phyloP scores from a whole-genome alignment of 108 stramenopile species.

The Cyclostephanos tholiformis region DNA sequence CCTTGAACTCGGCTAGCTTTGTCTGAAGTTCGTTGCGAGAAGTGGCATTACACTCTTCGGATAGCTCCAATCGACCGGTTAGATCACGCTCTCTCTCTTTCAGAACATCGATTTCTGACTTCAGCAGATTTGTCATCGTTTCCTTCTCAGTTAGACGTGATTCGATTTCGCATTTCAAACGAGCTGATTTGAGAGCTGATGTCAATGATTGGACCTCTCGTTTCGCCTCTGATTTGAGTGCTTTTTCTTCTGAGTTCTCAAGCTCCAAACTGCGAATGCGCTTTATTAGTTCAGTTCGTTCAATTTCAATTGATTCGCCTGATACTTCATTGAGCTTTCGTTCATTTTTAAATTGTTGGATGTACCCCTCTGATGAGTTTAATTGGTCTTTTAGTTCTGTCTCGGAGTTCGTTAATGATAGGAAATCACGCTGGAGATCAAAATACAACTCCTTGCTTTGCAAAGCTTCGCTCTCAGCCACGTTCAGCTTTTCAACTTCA shows the following conservation, averaged over 20 bases:
- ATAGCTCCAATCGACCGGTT: neutral
- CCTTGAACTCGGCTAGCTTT: neutral
- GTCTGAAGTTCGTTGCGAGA: neutral
- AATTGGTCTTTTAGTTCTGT: neutral
- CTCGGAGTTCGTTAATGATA: neutral
- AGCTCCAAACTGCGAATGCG: constrained; percentile 17
- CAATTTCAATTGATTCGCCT: neutral
- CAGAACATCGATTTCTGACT: neutral
- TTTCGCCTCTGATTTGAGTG: neutral
- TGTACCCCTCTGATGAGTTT: neutral
- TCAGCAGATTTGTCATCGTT: neutral
- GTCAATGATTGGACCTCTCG: constrained; percentile 23
- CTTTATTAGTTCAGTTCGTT: constrained; percentile 1
- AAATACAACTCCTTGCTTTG: neutral
- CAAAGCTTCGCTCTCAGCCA: neutral
- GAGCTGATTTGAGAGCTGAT: constrained; percentile 9
- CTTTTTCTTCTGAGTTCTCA: neutral
- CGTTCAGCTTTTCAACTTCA: neutral
- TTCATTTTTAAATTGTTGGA: neutral
- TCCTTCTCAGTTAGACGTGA: neutral
- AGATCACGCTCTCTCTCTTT: neutral
- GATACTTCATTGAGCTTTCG: neutral
- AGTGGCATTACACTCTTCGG: neutral
- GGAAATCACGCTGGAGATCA: neutral
- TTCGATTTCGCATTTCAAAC: constrained; percentile 2